phyloP scores from a whole-genome alignment of 495 filamentous ascomycete genomes.

The Elasticomyces elasticus region DNA sequence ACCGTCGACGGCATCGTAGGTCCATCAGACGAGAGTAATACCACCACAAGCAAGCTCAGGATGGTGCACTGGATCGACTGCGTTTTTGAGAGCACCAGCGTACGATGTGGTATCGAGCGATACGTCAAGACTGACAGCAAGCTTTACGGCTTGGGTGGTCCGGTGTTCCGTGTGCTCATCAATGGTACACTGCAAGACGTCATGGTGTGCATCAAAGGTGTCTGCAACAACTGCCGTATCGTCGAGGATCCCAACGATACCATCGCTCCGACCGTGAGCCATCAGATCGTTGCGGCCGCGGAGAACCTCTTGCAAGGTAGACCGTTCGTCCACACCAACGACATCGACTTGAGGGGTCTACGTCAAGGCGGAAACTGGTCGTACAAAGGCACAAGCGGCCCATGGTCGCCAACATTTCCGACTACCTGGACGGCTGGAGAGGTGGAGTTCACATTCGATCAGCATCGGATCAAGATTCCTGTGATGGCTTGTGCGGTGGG shows the following conservation, averaged over 20 bases:
- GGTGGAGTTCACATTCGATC: not conserved
- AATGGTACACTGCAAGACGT: not conserved
- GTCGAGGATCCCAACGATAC: not conserved
- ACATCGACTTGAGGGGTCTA: not conserved
- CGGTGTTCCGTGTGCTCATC: not conserved
- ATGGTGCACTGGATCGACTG: not conserved
- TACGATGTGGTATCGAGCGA: not conserved
- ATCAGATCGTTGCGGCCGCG: not conserved
- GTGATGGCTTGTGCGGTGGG: not conserved
- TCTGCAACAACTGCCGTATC: not conserved
- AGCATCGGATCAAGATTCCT: not conserved
- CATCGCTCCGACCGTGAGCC: not conserved
- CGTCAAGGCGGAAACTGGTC: not conserved
- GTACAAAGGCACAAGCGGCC: not conserved
- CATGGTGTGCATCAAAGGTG: not conserved
- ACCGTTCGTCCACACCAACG: not conserved
- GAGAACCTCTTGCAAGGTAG: not conserved
- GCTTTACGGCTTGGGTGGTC: not conserved
- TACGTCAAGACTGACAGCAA: not conserved
- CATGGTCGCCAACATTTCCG: not conserved
- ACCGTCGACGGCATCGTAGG: not conserved
- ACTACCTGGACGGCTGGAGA: not conserved
- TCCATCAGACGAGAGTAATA: too few relatives aligned
- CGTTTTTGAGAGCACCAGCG: not conserved
- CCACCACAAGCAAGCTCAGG: not conserved